Percentiles rank a stretch among this genome's conserved stretches.
These are phyloP conservation scores for Corchorus capsularis DNA, from an alignment of 345 rosid genomes.

Conservation along the genomic window DNA sequence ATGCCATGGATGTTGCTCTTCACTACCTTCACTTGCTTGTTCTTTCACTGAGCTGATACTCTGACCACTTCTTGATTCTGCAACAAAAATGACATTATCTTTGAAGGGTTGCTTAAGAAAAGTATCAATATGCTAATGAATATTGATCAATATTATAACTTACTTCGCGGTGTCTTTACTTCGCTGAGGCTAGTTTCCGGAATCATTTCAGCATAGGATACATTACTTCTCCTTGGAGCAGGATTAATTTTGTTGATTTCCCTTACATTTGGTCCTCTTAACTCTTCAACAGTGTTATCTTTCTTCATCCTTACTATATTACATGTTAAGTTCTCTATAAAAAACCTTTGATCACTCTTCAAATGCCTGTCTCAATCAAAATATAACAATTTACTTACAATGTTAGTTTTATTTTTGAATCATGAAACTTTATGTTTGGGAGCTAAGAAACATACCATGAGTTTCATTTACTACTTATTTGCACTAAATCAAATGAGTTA, in stretches of 20 bases:
- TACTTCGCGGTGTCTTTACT: conserved; percentile 21
- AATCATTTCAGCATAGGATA: conserved; percentile 62
- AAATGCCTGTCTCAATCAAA: conserved; percentile 40
- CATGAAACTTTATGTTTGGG: no score
- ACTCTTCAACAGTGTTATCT: conserved; percentile 39
- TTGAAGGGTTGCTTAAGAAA: neutral
- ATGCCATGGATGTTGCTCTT: conserved; percentile 20
- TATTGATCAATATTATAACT: conserved; percentile 16
- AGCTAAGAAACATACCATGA: neutral
- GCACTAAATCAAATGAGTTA: neutral
- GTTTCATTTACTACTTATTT: neutral
- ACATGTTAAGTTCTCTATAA: conserved; percentile 53
- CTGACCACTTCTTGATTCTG: conserved; percentile 28
- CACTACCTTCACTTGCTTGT: conserved; percentile 21
- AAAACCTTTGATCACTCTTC: conserved; percentile 54
- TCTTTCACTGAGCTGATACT: conserved; percentile 24
- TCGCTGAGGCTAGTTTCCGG: conserved; percentile 31
- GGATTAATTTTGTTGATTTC: neutral
- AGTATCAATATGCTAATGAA: neutral
- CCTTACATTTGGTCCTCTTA: conserved; percentile 38
- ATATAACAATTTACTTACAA: neutral
- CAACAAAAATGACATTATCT: conserved; percentile 12
- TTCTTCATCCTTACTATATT: conserved; percentile 50
- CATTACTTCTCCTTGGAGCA: conserved; percentile 13
- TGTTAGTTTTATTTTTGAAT: neutral